These are phyloP conservation scores for Trichoderma koningiopsis DNA, from an alignment of 2,329 filamentous ascomycete species.

Conservation along the genomic window DNA sequence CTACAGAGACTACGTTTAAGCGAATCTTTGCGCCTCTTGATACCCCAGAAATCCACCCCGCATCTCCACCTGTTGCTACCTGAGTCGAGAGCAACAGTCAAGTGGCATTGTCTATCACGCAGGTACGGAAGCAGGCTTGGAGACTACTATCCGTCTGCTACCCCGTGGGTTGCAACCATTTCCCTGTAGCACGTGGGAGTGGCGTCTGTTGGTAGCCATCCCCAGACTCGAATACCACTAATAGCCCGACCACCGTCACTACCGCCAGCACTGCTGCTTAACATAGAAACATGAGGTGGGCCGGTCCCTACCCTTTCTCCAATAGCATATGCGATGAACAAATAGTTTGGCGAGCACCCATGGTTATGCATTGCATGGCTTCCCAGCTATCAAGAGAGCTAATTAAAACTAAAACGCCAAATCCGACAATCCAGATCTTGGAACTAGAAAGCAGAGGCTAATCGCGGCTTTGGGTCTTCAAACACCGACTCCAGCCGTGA, in stretches of 20 bases:
- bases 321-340: neutral
- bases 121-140: neutral
- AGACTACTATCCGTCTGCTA: neutral
- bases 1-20: neutral
- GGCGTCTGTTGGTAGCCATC: neutral
- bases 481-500: slow-evolving; percentile 5
- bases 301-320: neutral
- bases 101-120: neutral
- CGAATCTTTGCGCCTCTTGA: neutral
- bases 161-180: neutral
- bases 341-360: neutral
- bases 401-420: neutral
- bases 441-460: neutral
- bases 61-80: neutral
- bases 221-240: neutral
- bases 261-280: neutral
- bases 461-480: neutral
- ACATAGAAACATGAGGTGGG: neutral
- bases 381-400: neutral
- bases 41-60: slow-evolving; percentile 6
- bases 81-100: slow-evolving; percentile 3
- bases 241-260: neutral
- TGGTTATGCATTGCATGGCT: slow-evolving; percentile 1
- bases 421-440: neutral
- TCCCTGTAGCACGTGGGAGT: neutral